Percentiles rank a stretch among this genome's conserved stretches.
Conservation (phyloP, 768 basidiomycete genomes). For the Asterophora lycoperdoides region DNA sequence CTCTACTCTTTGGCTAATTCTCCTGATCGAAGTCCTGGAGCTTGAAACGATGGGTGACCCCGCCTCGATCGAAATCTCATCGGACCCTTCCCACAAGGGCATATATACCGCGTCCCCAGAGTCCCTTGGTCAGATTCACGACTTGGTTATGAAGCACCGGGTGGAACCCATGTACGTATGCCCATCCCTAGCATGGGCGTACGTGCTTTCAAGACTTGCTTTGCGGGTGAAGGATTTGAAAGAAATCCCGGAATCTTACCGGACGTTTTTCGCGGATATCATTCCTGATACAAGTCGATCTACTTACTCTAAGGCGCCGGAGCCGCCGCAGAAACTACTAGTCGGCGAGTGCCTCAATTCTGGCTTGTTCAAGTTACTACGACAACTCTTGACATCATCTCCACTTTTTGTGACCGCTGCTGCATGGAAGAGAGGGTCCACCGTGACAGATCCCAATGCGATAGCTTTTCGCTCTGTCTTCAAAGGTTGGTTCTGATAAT, state of each 20-base stretch:
- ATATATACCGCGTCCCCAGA: slow-evolving; percentile 61
- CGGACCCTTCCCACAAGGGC: slow-evolving; percentile 41
- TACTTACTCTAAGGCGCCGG: slow-evolving; percentile 52
- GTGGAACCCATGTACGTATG: slow-evolving; percentile 61
- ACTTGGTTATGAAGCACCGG: slow-evolving; percentile 54
- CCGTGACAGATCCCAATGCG: slow-evolving; percentile 70
- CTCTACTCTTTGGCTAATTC: slow-evolving; percentile 71
- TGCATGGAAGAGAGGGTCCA: slow-evolving; percentile 66
- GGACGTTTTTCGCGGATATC: slow-evolving; percentile 50
- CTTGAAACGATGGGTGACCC: slow-evolving; percentile 64
- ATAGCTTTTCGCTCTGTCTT: slow-evolving; percentile 77
- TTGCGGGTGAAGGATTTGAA: slow-evolving; percentile 41
- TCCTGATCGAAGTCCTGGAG: slow-evolving; percentile 76
- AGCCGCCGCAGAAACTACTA: slow-evolving; percentile 56
- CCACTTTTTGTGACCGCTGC: slow-evolving; percentile 73
- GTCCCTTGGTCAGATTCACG: slow-evolving; percentile 63
- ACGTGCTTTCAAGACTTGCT: slow-evolving; percentile 65
- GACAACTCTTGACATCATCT: slow-evolving; percentile 58
- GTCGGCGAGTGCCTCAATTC: slow-evolving; percentile 52
- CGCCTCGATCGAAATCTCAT: slow-evolving; percentile 46
- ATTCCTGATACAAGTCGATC: slow-evolving; percentile 35
- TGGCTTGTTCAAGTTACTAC: slow-evolving; percentile 55
- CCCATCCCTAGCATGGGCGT: slow-evolving; percentile 81
- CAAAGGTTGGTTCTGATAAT: slow-evolving; percentile 56
- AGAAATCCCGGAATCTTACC: slow-evolving; percentile 52